These are phyloP conservation scores for Fusarium begoniae DNA, from an alignment of 2,329 filamentous ascomycete genomes.

Conservation along the genomic window DNA sequence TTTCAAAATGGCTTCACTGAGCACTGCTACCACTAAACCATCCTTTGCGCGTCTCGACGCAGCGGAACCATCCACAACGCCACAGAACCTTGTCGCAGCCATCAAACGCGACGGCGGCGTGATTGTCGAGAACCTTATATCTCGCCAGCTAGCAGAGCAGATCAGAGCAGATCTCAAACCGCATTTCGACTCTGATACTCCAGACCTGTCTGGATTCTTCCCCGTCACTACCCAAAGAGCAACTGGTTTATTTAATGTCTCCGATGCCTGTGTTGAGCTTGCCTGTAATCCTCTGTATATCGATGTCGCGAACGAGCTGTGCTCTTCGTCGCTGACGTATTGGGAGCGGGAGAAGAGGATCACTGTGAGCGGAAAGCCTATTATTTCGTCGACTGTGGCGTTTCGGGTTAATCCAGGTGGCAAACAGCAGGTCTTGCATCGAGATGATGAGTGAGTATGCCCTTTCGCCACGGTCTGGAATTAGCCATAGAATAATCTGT, in stretches of 20 bases:
- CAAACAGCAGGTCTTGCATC: slow-evolving; percentile 50
- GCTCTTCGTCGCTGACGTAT: slow-evolving; percentile 1
- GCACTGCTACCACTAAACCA: not conserved
- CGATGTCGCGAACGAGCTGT: slow-evolving; percentile 10
- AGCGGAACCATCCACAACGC: not conserved
- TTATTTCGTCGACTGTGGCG: slow-evolving; percentile 49
- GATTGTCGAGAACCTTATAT: slow-evolving; percentile 49
- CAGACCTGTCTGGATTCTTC: slow-evolving; percentile 52
- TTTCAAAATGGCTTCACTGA: not conserved
- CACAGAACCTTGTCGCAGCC: slow-evolving; percentile 6
- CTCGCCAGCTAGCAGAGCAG: slow-evolving; percentile 44
- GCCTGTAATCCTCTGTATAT: slow-evolving; percentile 41
- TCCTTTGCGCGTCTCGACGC: not conserved
- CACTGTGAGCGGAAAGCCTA: slow-evolving; percentile 46
- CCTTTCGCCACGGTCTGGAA: not conserved
- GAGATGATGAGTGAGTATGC: slow-evolving; percentile 27
- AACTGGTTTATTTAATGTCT: slow-evolving; percentile 50
- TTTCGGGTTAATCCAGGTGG: slow-evolving; percentile 53
- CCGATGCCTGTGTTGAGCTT: slow-evolving; percentile 51
- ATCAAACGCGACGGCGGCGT: slow-evolving; percentile 46
- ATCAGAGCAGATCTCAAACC: slow-evolving; percentile 51
- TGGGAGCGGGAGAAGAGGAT: slow-evolving; percentile 2
- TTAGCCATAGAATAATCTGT: not conserved
- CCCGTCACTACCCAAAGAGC: slow-evolving; percentile 52
- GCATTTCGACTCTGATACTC: slow-evolving; percentile 48